A percentile compares a stretch with the other conserved stretches of the same genome.
Conservation (phyloP, 2,329 filamentous ascomycete species). For the Colletotrichum sp. region DNA sequence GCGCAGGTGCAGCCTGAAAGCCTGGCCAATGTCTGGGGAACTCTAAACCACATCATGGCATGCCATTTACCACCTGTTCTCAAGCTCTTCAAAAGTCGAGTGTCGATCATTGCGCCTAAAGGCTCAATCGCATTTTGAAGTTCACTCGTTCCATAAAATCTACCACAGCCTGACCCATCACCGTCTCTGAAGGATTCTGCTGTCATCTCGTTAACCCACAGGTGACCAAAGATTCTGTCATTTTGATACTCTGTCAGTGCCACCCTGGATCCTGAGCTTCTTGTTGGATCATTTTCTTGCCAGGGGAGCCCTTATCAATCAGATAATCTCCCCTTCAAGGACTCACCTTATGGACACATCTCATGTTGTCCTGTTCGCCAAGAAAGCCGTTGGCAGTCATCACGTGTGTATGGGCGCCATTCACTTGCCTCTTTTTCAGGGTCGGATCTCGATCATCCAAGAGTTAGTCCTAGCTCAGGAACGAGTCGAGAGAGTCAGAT, state of each 20-base stretch:
- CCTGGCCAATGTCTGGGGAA: not conserved
- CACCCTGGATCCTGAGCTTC: not conserved
- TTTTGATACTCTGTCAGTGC: not conserved
- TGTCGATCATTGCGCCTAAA: not conserved
- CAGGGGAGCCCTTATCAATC: conserved; percentile 5
- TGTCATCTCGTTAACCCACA: not conserved
- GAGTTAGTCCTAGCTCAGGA: not conserved
- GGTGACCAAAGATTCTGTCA: not conserved
- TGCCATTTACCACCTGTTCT: not conserved
- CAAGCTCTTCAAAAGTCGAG: not conserved
- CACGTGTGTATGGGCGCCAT: not conserved
- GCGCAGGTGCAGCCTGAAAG: not conserved
- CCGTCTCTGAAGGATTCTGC: not conserved
- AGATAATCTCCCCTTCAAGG: not conserved
- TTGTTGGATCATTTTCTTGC: not conserved
- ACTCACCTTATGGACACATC: not conserved
- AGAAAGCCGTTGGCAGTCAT: not conserved
- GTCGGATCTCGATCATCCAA: not conserved
- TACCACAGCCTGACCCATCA: not conserved
- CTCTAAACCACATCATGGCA: not conserved
- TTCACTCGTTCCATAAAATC: not conserved
- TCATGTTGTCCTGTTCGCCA: not conserved
- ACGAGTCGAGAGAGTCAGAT: not conserved
- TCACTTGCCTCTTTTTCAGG: not conserved
- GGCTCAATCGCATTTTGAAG: not conserved